These are phyloP conservation scores for Adansonia digitata DNA, from an alignment of 345 rosid genomes.

Conservation along the genomic window DNA sequence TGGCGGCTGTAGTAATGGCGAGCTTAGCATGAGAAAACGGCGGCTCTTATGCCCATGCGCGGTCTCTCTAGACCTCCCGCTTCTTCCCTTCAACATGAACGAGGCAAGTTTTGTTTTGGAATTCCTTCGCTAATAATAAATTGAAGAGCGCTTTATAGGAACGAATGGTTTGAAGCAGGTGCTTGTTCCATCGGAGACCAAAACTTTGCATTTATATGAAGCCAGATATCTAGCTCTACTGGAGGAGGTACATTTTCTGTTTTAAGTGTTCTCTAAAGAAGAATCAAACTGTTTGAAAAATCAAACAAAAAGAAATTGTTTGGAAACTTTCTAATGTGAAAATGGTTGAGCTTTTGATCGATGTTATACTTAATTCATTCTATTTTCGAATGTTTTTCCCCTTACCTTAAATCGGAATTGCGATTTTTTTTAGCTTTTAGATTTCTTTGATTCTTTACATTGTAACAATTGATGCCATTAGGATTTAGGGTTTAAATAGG, in stretches of 20 bases:
- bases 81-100: slow-evolving; percentile 54
- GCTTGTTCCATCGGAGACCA: slow-evolving; percentile 73
- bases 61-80: slow-evolving; percentile 46
- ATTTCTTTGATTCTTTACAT: no score
- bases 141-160: background rate
- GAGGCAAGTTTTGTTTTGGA: slow-evolving; percentile 29
- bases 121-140: background rate
- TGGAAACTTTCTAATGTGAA: no score
- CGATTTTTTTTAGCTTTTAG: no score
- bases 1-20: background rate
- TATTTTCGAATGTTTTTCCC: no score
- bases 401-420: no score
- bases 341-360: no score
- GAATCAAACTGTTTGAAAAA: no score
- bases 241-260: slow-evolving; percentile 50
- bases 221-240: slow-evolving; percentile 69
- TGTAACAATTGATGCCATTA: no score
- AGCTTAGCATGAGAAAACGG: background rate
- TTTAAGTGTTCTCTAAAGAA: background rate
- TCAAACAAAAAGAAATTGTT: no score
- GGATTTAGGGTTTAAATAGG: no score
- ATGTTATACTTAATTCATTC: no score
- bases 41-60: slow-evolving; percentile 17
- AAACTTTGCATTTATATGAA: slow-evolving; percentile 67
- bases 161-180: slow-evolving; percentile 38